Percentiles rank a stretch among this genome's conserved stretches.
These are phyloP conservation scores for Mycena indigotica DNA, from an alignment of 768 basidiomycete species.

Conservation along the genomic window DNA sequence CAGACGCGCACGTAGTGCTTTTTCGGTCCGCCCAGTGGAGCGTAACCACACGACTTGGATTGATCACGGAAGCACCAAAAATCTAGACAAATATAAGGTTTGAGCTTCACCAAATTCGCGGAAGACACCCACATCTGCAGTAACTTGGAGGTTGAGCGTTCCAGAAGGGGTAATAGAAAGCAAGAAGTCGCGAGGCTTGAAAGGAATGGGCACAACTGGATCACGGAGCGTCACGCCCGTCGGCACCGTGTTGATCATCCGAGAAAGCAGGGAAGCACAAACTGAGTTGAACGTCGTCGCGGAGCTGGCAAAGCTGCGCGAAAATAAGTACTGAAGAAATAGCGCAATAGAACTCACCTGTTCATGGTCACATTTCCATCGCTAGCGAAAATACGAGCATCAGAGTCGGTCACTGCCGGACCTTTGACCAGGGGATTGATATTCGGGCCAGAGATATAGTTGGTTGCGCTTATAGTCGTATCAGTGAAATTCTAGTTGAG, in stretches of 20 bases:
- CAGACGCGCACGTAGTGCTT: constrained; percentile 10
- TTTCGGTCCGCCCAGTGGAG: constrained; percentile 13
- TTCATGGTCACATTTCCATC: constrained; percentile 19
- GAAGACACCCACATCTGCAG: constrained; percentile 6
- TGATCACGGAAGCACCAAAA: constrained; percentile 10
- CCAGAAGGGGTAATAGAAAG: constrained; percentile 7
- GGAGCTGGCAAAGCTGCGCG: constrained; percentile 6
- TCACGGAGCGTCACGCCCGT: constrained; percentile 4
- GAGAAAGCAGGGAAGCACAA: constrained; percentile 3
- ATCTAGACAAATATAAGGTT: not conserved
- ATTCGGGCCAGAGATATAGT: constrained; percentile 9
- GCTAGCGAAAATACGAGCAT: constrained; percentile 15
- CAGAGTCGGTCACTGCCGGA: constrained; percentile 13
- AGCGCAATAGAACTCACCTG: not conserved
- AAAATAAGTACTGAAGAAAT: not conserved
- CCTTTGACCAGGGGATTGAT: constrained; percentile 15
- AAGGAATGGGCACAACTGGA: constrained; percentile 10
- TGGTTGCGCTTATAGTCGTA: constrained; percentile 3
- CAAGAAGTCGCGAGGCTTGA: constrained; percentile 13
- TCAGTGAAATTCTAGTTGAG: not conserved
- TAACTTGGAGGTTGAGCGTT: constrained; percentile 11
- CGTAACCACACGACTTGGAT: constrained; percentile 6
- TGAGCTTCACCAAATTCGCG: not conserved
- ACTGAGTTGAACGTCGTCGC: constrained; percentile 2
- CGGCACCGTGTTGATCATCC: constrained; percentile 14